Percentiles rank a stretch among this genome's conserved stretches.
Conservation (phyloP, 331 rosid genomes). For the Pyracantha coccinea region DNA sequence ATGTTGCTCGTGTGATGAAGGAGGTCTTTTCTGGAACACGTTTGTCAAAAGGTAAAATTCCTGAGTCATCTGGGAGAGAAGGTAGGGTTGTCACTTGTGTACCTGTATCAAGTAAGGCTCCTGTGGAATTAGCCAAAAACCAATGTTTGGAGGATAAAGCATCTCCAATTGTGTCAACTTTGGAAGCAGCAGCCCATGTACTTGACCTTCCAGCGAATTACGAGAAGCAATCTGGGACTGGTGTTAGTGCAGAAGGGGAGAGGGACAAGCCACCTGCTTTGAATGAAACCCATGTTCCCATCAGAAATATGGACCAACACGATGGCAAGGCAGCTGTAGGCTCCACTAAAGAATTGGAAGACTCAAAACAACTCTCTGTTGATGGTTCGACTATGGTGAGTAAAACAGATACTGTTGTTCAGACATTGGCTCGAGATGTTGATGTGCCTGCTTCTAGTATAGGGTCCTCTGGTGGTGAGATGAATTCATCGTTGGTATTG, state of each 20-base stretch:
- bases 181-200: conserved; percentile 15
- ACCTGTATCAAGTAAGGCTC: conserved; percentile 31
- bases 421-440: conserved; percentile 17
- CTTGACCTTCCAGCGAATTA: conserved; percentile 18
- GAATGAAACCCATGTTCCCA: conserved; percentile 14
- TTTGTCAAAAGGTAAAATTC: conserved; percentile 48
- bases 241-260: conserved; percentile 14
- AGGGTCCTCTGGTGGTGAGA: conserved; percentile 14
- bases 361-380: conserved; percentile 17
- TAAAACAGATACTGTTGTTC: conserved; percentile 24
- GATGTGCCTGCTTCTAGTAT: conserved; percentile 16
- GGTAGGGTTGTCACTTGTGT: conserved; percentile 26
- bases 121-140: conserved; percentile 23
- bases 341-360: conserved; percentile 28
- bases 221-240: conserved; percentile 21
- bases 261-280: conserved; percentile 9
- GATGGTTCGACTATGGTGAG: conserved; percentile 14
- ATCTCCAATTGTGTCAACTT: conserved; percentile 9
- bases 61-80: conserved; percentile 48
- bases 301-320: conserved; percentile 10
- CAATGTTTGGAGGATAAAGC: conserved; percentile 29
- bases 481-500: conserved; percentile 21
- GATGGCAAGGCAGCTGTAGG: conserved; percentile 8
- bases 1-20: conserved; percentile 99
- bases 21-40: conserved; percentile 92